Conservation (phyloP, 2,329 filamentous ascomycete species). For the Hawksworthiomyces lignivorus region DNA sequence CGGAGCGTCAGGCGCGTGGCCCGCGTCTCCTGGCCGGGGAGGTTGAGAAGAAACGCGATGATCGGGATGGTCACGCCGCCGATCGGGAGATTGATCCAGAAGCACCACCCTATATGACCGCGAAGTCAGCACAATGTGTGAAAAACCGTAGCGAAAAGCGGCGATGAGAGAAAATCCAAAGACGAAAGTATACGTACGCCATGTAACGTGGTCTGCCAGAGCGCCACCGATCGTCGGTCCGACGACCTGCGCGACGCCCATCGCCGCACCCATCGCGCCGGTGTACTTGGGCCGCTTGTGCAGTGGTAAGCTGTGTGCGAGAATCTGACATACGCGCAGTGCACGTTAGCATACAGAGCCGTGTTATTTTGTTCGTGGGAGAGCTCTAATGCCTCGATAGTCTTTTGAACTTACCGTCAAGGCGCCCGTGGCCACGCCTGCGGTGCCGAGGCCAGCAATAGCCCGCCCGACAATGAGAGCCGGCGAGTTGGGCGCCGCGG, state of each 20-base stretch:
- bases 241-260: constrained; percentile 8
- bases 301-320: constrained; percentile 6
- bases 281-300: constrained; percentile 11
- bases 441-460: constrained; percentile 27
- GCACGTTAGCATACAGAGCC: not conserved
- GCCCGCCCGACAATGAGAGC: constrained; percentile 34
- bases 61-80: constrained; percentile 14
- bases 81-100: constrained; percentile 14
- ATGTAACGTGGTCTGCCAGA: constrained; percentile 7
- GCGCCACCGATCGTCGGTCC: constrained; percentile 11
- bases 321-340: constrained; percentile 1
- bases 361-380: too few relatives aligned
- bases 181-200: constrained; percentile 2
- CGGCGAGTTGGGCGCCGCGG: constrained; percentile 29
- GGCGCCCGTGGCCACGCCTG: constrained; percentile 19
- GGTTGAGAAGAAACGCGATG: constrained; percentile 21
- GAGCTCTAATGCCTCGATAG: too few relatives aligned
- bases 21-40: constrained; percentile 8
- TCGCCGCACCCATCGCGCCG: constrained; percentile 5
- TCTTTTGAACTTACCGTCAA: constrained; percentile 1
- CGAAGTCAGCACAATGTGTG: too few relatives aligned
- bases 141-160: too few relatives aligned
- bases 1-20: not conserved
- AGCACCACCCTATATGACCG: constrained; percentile 9
- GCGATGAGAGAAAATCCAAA: not conserved